A percentile compares a stretch with the other conserved stretches of the same genome.
Evolutionary conservation across 331 rosid genomes (phyloP).

Genomic region (Acacia pycnantha): DNA sequence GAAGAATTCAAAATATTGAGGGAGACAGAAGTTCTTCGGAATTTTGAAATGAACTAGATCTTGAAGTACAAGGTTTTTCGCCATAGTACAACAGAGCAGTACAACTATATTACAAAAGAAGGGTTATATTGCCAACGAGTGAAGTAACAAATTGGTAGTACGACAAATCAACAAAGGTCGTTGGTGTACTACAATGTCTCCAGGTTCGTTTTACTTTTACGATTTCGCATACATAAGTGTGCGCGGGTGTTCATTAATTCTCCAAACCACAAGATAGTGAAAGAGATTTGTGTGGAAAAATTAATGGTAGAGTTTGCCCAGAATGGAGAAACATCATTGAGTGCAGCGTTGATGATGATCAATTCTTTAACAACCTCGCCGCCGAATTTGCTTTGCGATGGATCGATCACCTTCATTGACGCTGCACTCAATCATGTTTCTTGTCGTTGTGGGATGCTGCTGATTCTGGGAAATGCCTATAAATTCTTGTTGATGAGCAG

Average conservation of each 20-base stretch:
- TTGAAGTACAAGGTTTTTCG: constrained; percentile 1
- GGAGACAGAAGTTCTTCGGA: too few relatives aligned
- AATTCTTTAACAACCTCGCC: not conserved
- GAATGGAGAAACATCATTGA: constrained; percentile 72
- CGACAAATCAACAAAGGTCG: not conserved
- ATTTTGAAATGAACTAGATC: not conserved
- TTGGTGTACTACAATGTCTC: constrained; percentile 29
- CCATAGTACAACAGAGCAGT: constrained; percentile 25
- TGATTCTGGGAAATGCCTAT: not conserved
- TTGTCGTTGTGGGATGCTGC: constrained; percentile 28
- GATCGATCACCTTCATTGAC: constrained; percentile 34
- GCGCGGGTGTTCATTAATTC: not conserved
- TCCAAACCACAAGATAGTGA: not conserved
- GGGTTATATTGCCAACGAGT: not conserved
- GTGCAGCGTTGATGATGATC: constrained; percentile 83
- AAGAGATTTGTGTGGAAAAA: not conserved
- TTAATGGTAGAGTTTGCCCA: constrained; percentile 24
- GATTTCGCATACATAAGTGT: not conserved
- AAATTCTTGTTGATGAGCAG: not conserved
- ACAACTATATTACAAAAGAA: not conserved
- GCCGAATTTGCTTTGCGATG: not conserved
- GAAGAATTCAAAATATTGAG: not conserved
- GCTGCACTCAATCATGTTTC: constrained; percentile 73
- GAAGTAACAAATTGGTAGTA: constrained; percentile 17
- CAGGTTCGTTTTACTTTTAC: not conserved